Evolutionary conservation across 768 basidiomycete species (phyloP), one percentile per base, ranked within the genome.

Genomic region (Favolaschia claudopus): DNA sequence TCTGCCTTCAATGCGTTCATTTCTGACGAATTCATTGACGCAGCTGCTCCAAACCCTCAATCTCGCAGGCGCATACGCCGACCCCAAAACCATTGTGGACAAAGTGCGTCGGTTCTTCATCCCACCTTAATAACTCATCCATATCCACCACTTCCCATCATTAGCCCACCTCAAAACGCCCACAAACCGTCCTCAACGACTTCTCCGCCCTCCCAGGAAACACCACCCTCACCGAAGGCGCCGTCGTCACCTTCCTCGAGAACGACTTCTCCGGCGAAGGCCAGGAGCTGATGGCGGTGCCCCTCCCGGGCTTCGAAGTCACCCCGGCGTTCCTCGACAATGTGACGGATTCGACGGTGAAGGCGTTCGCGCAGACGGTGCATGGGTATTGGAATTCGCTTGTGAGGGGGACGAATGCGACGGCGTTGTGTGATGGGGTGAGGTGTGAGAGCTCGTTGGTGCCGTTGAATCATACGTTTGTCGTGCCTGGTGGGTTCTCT

Each of bases 41-140:
- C 65, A 93, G 92, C 68, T 94, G 9, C 78, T 97, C 24, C 94
- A 96, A 83, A 89, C 92, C 1, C 87, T 96, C 59, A 89, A 94
- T 70, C 65, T 96, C 59, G 93, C 94, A 0, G 71, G 81, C 37
- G 75, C 91, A 25, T 97, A 82, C 69, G 70, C 81, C 0, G 95
- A 97, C 72, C 86, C 88, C 42, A 96, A 97, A 76, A 95, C 92
- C 0, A 88, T 96, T 71, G 91, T 91, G 8, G 95, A 96, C 79
- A 85, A 85, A 70, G 81, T 79, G 49, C 29, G 72, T 45, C 17
- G 15, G 32, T 36, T 52, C 25, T 39, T 37, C 5, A 1, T 55
- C 31, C 24, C 48, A 31, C 46, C 14, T n/a, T 25, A 9, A 17
- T 25, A 5, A 36, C 24, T 13, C 38, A 22, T 44, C 20, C 46